Base-by-base conservation (phyloP, 371 early-diverging fungal species). In the Actinomucor elegans region DNA sequence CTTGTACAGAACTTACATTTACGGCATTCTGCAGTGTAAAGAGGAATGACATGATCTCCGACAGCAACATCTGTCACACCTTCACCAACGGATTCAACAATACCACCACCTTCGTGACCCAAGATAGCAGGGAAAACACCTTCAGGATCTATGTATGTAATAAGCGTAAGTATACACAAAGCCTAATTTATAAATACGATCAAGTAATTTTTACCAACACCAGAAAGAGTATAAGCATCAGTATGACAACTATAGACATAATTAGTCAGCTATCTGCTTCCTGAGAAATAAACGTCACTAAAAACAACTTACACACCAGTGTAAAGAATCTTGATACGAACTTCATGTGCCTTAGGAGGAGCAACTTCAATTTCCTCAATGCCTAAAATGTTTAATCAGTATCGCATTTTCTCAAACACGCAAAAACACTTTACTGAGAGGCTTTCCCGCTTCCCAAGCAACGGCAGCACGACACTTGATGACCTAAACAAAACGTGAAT, bases 21-120 rank as follows among this genome's bases (percentile, higher is more conserved):
- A 33, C 84, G 71, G 77, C 98, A 97, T 75, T 96, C 92, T 29
- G 92, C 91, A 7, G 89, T 94, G 75, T 96, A 97, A 18, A 97
- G 81, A 18, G 98, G 97, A 53, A 98, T 88, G 50, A 97, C 98
- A 57, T 94, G 94, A 67, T 98, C 98, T 21, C 98, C 97, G 1
- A 81, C 80, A 46, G 77, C 69, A 29, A 98, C 90, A 18, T 85
- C 85, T 26, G 96, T 95, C 10, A 98, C 98, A 47, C 94, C 96
- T 61, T 95, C 95, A 55, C 98, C 98, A 12, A 98, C 87, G 27
- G 93, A 93, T 71, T 97, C 98, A 36, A 98, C 97, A 55, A 97
- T 68, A 67, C 96, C 94, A 43, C 91, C 94, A 53, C 96, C 96
- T 75, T 97, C 97, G 73, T 97, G 98, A 45, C 97, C 98, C 41